These are phyloP conservation scores for Vitis rotundifolia DNA, from an alignment of 164 flowering plant genomes.

Conservation along the genomic window DNA sequence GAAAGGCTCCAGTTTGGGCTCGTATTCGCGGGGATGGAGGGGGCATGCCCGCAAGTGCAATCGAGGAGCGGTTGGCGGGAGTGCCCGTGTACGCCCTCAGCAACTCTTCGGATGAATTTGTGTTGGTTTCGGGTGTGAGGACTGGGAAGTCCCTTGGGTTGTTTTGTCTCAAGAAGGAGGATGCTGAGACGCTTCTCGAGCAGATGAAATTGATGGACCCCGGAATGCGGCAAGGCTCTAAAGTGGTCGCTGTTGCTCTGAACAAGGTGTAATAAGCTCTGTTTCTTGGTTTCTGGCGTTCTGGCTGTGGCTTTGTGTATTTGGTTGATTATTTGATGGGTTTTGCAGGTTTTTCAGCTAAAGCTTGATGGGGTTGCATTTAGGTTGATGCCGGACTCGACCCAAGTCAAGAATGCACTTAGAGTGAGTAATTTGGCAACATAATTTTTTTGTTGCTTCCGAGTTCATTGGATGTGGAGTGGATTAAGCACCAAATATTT, in stretches of 20 bases:
- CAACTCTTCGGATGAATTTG: constrained; percentile 71
- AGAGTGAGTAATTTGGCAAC: constrained; percentile 38
- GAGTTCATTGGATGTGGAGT: no score
- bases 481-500: no score
- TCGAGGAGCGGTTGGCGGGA: constrained; percentile 81
- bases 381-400: constrained; percentile 81
- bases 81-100: constrained; percentile 79
- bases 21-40: constrained; percentile 14
- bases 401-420: constrained; percentile 75
- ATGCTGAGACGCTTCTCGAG: constrained; percentile 71
- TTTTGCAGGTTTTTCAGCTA: constrained; percentile 74
- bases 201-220: constrained; percentile 76
- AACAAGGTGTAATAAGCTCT: constrained; percentile 47
- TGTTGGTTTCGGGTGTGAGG: constrained; percentile 64
- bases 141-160: constrained; percentile 61
- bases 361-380: constrained; percentile 82
- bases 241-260: constrained; percentile 78
- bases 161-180: constrained; percentile 73
- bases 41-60: constrained; percentile 41
- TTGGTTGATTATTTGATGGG: constrained; percentile 1
- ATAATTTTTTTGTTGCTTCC: no score
- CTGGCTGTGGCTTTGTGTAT: background rate
- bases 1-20: constrained; percentile 40
- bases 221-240: constrained; percentile 51
- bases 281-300: no score